Percentiles rank a stretch among this genome's conserved stretches.
These are phyloP conservation scores for Rhizopus delemar DNA, from an alignment of 371 early-diverging fungal genomes.

Conservation along the genomic window DNA sequence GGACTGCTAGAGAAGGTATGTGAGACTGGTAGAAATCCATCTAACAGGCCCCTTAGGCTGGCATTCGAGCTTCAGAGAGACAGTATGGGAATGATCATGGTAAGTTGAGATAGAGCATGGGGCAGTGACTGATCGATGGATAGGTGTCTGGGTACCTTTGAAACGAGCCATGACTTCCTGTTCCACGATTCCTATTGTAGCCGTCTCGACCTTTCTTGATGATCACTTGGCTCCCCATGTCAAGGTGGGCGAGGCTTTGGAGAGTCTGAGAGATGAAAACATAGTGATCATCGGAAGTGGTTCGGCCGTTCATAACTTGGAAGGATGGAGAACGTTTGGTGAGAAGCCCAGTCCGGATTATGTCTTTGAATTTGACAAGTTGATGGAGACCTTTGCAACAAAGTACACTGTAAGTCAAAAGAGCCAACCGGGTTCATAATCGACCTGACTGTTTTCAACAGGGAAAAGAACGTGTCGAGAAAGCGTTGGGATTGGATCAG, in stretches of 20 bases:
- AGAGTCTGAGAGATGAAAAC: slow-evolving; percentile 41
- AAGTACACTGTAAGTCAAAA: slow-evolving; percentile 9
- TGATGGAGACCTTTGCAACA: slow-evolving; percentile 13
- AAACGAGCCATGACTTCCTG: slow-evolving; percentile 49
- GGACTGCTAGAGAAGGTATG: slow-evolving; percentile 40
- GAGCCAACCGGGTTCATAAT: background rate
- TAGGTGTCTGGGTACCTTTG: slow-evolving; percentile 52
- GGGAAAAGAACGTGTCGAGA: slow-evolving; percentile 23
- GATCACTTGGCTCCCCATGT: slow-evolving; percentile 20
- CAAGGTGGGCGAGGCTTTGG: slow-evolving; percentile 22
- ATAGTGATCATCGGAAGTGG: slow-evolving; percentile 61
- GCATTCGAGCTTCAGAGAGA: slow-evolving; percentile 37
- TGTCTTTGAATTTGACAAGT: slow-evolving; percentile 21
- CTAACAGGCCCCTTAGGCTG: slow-evolving; percentile 16
- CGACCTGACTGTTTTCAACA: background rate
- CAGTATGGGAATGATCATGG: slow-evolving; percentile 61
- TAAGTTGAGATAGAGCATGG: too few species aligned
- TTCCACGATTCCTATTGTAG: slow-evolving; percentile 53
- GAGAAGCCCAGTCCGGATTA: slow-evolving; percentile 19
- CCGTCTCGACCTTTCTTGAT: slow-evolving; percentile 41
- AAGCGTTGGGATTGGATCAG: slow-evolving; percentile 14
- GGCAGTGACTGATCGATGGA: too few species aligned
- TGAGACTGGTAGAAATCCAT: background rate
- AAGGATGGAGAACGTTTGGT: slow-evolving; percentile 30
- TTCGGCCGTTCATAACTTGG: slow-evolving; percentile 58